Evolutionary conservation across 2,329 filamentous ascomycete species (phyloP), one percentile per base, ranked within the genome.

Genomic region (Alternaria ethzedia): DNA sequence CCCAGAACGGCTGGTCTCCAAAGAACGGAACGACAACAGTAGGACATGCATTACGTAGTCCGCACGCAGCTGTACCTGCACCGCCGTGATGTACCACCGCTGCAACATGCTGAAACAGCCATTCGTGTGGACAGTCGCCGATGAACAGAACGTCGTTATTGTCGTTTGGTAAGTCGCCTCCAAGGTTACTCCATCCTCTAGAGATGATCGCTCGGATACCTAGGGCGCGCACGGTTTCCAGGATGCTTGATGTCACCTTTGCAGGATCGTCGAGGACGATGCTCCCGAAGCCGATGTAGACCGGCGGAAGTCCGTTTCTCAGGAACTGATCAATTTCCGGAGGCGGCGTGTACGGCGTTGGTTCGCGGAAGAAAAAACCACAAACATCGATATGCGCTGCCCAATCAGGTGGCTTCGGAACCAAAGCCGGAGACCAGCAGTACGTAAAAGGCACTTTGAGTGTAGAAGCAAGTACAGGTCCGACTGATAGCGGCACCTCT

Each of bases 41-140:
- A 1, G 93, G 92, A 50, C 89, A 89, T 20, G 91, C 92, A 3
- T 89, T 87, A 17, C 89, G 86, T 62, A 96, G 90, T 8, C 93
- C 93, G 0, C 92, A 91, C 0, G 93, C 92, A 1, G 92, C 94
- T 2, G 93, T 96, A n/a, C 93, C 93, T 4, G 93, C 93, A 59
- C 93, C 93, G 15, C 93, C 93, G 65, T 96, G 93, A 73, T 96
- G 93, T 5, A 94, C 90, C 1, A 96, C 92, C 44, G 88, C 89
- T 0, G 91, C 89, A 2, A 96, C 92, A 45, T 86, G 88, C 65
- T 92, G 84, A 77, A 96, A 96, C 0, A 96, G 82, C 93, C 93
- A 96, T 79, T 96, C 93, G 67, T 96, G 93, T 0, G 92, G 92
- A 47, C 90, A 89, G 73, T 94, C 94, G 21, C 90, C 92, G 21